Evolutionary conservation across 306 rosid species (phyloP), one percentile per base, ranked within the genome.

Genomic region (Echinosophora koreensis): DNA sequence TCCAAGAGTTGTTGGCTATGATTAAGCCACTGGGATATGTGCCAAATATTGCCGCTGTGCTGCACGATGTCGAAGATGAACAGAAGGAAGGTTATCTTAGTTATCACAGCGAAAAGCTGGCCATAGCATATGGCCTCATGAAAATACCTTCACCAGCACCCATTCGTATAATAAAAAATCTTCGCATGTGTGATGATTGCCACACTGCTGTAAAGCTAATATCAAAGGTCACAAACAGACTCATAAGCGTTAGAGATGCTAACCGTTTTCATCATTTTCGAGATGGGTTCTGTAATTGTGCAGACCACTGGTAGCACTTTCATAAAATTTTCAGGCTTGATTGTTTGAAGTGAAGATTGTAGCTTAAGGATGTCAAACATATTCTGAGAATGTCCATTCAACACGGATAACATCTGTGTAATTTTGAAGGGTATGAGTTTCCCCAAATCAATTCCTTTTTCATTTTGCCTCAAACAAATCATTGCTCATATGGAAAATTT

Each of bases 101-200:
- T 87, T 52, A 83, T 69, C 98, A 94, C 74, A 91, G 96, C 49
- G 98, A 94, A 74, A 91, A 90, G 84, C 80, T 94, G 57, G 97
- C 98, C 55, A 68, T 90, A 76, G 96, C 97, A 34, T 90, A 86
- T 76, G 96, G 91, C 42, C 84, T 93, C 17, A 83, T 91, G 81
- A 90, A 81, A 84, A 79, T 75, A 54, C 91, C 97, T 58, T 70
- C 87, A 59, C 87, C 91, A 18, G 82, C 89, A 77, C 90, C 90
- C 1, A 90, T 93, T 55, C 88, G 97, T 27, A 83, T 93, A 51
- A 84, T 91, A 17, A 91, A 93, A 59, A 93, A 88, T 76, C 94
- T 91, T 18, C 84, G 97, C 27, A 90, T 91, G 80, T 93, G 96
- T 79, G 90, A 87, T 51, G 98, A 93, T 76, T 91, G 97, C 80